These are phyloP conservation scores for Gentiana macrophylla DNA, from an alignment of 257 asterid genomes.

Conservation along the genomic window DNA sequence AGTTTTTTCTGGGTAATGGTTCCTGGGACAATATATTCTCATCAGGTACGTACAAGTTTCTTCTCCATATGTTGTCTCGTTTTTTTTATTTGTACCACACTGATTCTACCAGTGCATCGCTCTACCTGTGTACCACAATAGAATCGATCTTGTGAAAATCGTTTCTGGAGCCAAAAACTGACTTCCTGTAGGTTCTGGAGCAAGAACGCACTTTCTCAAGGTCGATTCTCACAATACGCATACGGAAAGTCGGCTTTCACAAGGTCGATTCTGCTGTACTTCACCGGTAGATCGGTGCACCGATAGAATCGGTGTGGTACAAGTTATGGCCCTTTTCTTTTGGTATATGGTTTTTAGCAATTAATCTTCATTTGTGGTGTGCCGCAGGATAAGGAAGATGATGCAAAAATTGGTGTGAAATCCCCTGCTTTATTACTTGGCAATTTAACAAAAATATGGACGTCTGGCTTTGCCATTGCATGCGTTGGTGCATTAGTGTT, in stretches of 20 bases:
- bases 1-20: conserved; percentile 78
- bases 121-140: too few relatives aligned
- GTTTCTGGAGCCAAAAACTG: too few relatives aligned
- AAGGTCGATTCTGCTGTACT: too few relatives aligned
- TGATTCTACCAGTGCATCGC: too few relatives aligned
- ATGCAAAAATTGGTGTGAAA: conserved; percentile 71
- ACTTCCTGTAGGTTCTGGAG: too few relatives aligned
- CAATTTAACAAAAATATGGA: conserved; percentile 68
- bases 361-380: not conserved
- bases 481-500: conserved; percentile 67
- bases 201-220: too few relatives aligned
- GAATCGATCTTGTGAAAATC: too few relatives aligned
- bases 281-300: too few relatives aligned
- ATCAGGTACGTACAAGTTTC: conserved; percentile 71
- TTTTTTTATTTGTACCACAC: too few relatives aligned
- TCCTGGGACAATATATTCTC: conserved; percentile 81
- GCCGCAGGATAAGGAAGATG: conserved; percentile 77
- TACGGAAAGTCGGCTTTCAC: too few relatives aligned
- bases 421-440: conserved; percentile 91
- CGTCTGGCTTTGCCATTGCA: conserved; percentile 67
- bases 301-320: not conserved
- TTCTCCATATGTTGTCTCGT: not conserved
- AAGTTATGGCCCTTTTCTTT: not conserved
- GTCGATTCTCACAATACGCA: too few relatives aligned
- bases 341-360: not conserved